Base-by-base conservation (phyloP, 2,329 filamentous ascomycete species). In the Hymenoscyphus fraxineus region DNA sequence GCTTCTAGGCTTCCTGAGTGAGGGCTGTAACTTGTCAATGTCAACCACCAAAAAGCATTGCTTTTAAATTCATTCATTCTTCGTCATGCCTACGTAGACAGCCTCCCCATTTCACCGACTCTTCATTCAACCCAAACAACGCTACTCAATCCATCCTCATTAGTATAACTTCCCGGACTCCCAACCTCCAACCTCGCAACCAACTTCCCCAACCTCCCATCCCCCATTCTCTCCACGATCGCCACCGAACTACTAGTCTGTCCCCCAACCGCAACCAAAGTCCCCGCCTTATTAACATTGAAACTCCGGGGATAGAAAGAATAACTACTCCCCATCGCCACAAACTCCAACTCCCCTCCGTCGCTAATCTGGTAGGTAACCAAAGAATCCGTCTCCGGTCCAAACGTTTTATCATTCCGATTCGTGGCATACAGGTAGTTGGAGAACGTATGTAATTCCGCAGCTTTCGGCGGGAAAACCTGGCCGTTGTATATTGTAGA, bases 371-470 rank as follows among this genome's bases (percentile, higher is more conserved):
- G 35, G 66, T 77, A 80, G 1, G 78, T 80, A 0, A 76, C 71
- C 27, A 83, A 66, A 1, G 78, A 78, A 72, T 83, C 80, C 2
- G 62, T 64, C 40, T 83, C 78, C 56, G 80, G 73, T 3, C 77
- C 68, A 73, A 86, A 88, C 1, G 83, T 79, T 67, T 82, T 78
- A 72, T 87, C 85, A 65, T 84, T 83, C 59, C 87, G 82, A 78
- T 90, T 90, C 19, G 83, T 82, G 13, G 83, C 82, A 73, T 88
- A 81, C 59, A 89, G 70, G 74, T 83, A 86, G 67, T 82, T 80
- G 68, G 82, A 83, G 27, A 67, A 72, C 12, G 85, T 75, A 56
- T 78, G 77, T 19, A 87, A 76, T 73, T 86, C 85, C 16, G 83
- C 83, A 0, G 82, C 81, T 67, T 84, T 84, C 2, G 60, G 60